Evolutionary conservation across 2,329 filamentous ascomycete genomes (phyloP), one percentile per base, ranked within the genome.

Genomic region (Periconia digitata): DNA sequence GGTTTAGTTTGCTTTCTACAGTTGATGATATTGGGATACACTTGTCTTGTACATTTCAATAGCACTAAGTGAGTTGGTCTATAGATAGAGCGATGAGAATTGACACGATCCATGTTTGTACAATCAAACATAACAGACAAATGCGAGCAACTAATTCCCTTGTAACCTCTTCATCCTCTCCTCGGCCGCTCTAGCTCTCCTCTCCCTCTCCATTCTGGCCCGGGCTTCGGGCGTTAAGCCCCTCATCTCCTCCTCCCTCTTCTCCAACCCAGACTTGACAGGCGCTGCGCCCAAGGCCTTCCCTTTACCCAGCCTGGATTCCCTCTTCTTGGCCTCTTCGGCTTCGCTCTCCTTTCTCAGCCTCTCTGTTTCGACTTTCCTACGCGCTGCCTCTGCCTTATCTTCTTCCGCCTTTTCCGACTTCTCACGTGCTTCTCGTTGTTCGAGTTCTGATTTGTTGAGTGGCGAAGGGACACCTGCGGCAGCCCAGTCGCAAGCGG

Each of bases 141-240:
- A 7, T 6, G 34, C n/a, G 6, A 15, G 34, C n/a, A n/a, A 18
- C 20, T 21, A 44, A 21, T 47, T 46, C 15, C 62, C 63, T 42
- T 66, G 58, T 54, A 70, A 59, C 62, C 80, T 79, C 72, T 81
- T 85, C 50, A 96, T 79, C 65, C 92, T 84, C 75, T 92, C 92
- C 73, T 97, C 94, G 0, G 92, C 92, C 8, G 94, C 94, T 61
- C 92, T 84, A 3, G 94, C 94, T 64, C 92, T 86, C 60, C 91
- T 79, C 74, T 99, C 94, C 59, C 94, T 79, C 70, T 97, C 94
- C 45, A 97, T 72, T 67, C 82, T 84, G 81, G 85, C 83, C 67
- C 85, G 83, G 83, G 94, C 92, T 74, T 97, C 92, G 0, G 90
- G 85, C 36, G 89, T 95, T 75, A 97, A 77, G 0, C 92, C 92